Evolutionary conservation across 768 basidiomycete species (phyloP), one percentile per base, ranked within the genome.

Genomic region (Serendipita sp.): DNA sequence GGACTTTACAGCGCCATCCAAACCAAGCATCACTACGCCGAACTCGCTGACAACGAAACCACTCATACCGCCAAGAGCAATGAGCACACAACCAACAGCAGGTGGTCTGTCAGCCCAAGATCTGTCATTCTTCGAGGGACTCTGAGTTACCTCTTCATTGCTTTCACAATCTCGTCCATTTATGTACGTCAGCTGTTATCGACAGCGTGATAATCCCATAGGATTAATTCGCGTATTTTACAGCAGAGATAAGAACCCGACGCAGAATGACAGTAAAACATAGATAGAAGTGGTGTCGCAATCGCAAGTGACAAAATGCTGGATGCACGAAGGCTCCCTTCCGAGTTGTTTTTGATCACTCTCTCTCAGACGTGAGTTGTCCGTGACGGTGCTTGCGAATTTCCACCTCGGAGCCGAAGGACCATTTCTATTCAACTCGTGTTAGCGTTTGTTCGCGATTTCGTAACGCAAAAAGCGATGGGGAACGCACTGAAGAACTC

Each of bases 401-500:
- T n/a, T 31, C 31, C 53, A 22, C 53, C 53, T 20, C n/a, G 20
- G n/a, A 58, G 11, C 33, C 26, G 53, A 13, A 58, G 11, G 17
- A 24, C 53, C 53, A 34, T 34, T 34, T 58, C 53, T 58, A 58
- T n/a, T 11, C 11, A 58, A 9, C 9, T 4, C 20, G n/a, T n/a
- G n/a, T n/a, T n/a, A n/a, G n/a, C n/a, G n/a, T n/a, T n/a, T n/a
- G n/a, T n/a, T 48, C 9, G 45, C 7, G 45, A 9, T 20, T 20
- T n/a, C n/a, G n/a, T 9, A 48, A n/a, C 20, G n/a, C 45, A 48
- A n/a, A 38, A 14, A 38, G 38, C 5, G 38, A 14, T 5, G 45
- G 45, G n/a, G 45, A 48, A 20, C 93, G 76, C 72, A 95, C 93
- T 96, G 81, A 96, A 96, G 76, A 95, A 96, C 74, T 97, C 94